Evolutionary conservation across 1,139 yeast species (phyloP).

Genomic region (Hyphopichia fennica): DNA sequence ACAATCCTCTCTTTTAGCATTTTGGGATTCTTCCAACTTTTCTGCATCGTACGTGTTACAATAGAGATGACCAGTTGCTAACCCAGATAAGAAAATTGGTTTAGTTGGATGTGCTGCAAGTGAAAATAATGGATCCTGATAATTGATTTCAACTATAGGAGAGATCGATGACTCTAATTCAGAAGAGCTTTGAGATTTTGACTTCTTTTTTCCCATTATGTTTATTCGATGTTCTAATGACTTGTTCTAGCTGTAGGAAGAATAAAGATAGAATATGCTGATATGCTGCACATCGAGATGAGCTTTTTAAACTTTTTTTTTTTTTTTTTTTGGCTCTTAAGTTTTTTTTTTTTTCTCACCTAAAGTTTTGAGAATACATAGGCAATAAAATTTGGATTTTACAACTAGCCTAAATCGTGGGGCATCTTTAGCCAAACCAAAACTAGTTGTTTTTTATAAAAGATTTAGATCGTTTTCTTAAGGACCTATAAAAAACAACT

Average conservation of each 20-base stretch:
- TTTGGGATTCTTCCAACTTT: constrained; percentile 34
- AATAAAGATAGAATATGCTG: too few species aligned
- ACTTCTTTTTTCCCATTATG: constrained; percentile 35
- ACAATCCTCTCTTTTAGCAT: constrained; percentile 20
- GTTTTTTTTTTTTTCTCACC: too few species aligned
- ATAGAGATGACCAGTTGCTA: constrained; percentile 75
- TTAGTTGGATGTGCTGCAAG: constrained; percentile 78
- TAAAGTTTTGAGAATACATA: too few species aligned
- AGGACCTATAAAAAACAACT: too few species aligned
- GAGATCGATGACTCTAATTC: constrained; percentile 38
- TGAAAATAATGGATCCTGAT: constrained; percentile 67
- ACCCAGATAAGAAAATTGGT: constrained; percentile 66
- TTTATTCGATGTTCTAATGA: too few species aligned
- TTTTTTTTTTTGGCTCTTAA: background rate
- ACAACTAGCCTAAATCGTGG: too few species aligned
- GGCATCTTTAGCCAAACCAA: too few species aligned
- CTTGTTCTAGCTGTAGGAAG: background rate
- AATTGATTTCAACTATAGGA: constrained; percentile 55
- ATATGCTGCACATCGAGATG: background rate
- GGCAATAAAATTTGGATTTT: too few species aligned
- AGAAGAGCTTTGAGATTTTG: constrained; percentile 30
- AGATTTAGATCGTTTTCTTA: too few species aligned
- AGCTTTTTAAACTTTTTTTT: background rate
- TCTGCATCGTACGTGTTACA: constrained; percentile 56
- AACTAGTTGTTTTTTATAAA: too few species aligned